phyloP scores from a whole-genome alignment of 1,284 basidiomycete genomes.

The Neolentinus lepideus region DNA sequence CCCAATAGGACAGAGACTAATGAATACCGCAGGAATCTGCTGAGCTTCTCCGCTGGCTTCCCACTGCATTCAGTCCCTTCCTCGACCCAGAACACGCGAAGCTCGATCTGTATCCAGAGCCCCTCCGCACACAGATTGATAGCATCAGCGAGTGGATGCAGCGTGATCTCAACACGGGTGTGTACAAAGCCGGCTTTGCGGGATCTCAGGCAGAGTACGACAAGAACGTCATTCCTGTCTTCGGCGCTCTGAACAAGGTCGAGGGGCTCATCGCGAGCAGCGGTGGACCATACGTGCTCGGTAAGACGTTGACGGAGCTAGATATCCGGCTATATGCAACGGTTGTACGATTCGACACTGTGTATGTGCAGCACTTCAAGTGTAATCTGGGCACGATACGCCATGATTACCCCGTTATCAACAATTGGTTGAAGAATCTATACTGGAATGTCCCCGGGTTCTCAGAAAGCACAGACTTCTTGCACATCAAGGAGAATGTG shows the following conservation, averaged over 20 bases:
- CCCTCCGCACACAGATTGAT: neutral
- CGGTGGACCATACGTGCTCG: slow-evolving; percentile 1
- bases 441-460: slow-evolving; percentile 1
- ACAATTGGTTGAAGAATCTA: slow-evolving; percentile 1
- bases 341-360: neutral
- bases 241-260: neutral
- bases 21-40: neutral
- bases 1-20: neutral
- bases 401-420: slow-evolving; percentile 1
- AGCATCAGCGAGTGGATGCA: neutral
- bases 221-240: neutral
- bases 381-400: neutral
- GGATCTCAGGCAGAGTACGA: neutral
- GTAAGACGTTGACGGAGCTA: neutral
- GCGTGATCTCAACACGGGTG: slow-evolving; percentile 1
- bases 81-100: neutral
- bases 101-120: neutral
- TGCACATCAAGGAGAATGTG: slow-evolving; percentile 2
- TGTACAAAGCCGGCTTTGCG: slow-evolving; percentile 1
- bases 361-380: slow-evolving; percentile 3
- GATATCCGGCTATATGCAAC: slow-evolving; percentile 1
- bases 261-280: neutral
- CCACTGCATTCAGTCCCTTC: neutral
- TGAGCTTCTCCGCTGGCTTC: neutral
- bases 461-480: neutral